Percentiles rank a stretch among this genome's conserved stretches.
These are phyloP conservation scores for Talaromyces verruculosus DNA, from an alignment of 2,329 filamentous ascomycete genomes.

Conservation along the genomic window DNA sequence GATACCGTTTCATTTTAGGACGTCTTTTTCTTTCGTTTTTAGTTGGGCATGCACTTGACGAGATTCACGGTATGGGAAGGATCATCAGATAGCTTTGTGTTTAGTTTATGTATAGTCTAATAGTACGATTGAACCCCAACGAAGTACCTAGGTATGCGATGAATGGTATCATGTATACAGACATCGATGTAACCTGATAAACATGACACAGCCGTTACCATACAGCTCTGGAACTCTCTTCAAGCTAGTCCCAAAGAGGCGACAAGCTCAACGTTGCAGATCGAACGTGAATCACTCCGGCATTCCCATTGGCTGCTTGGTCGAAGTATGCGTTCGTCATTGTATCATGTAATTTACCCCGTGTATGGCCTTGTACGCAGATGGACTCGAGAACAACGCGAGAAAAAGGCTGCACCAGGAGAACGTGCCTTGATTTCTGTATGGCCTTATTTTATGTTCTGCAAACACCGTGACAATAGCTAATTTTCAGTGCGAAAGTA, in stretches of 20 bases:
- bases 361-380: not conserved
- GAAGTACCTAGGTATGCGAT: not conserved
- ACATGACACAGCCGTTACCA: not conserved
- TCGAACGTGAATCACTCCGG: not conserved
- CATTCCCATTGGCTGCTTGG: not conserved
- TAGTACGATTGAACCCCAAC: not conserved
- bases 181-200: not conserved
- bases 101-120: not conserved
- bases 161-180: not conserved
- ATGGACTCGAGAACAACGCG: not conserved
- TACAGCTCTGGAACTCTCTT: not conserved
- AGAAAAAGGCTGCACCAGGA: not conserved
- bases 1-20: not conserved
- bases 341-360: not conserved
- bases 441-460: not conserved
- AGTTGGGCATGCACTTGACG: not conserved
- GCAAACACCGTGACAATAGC: not conserved
- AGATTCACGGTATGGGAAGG: not conserved
- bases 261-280: not conserved
- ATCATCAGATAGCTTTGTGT: not conserved
- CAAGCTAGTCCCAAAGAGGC: not conserved
- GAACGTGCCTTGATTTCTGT: not conserved
- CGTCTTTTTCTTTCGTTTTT: not conserved
- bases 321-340: not conserved
- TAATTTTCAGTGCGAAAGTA: not conserved